phyloP scores from a whole-genome alignment of 2,329 filamentous ascomycete genomes.

The Talaromyces sp. region DNA sequence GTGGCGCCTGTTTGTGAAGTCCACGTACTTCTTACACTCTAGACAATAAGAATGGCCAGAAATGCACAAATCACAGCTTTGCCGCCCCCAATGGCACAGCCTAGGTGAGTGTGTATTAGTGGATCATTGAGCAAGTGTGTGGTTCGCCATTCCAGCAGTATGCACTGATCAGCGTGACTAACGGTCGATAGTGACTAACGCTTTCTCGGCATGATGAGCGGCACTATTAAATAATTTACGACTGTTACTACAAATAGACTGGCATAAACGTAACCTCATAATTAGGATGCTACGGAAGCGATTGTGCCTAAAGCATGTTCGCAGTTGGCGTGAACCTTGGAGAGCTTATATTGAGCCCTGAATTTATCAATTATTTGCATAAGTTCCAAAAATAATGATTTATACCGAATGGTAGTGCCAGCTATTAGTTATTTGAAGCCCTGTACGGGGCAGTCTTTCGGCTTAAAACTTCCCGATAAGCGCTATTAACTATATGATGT shows the following conservation, averaged over 20 bases:
- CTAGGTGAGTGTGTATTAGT: not conserved
- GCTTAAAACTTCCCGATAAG: not conserved
- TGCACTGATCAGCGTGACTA: not conserved
- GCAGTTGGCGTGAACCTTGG: not conserved
- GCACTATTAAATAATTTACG: not conserved
- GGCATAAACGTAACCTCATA: not conserved
- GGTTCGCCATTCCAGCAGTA: not conserved
- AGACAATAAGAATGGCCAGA: not conserved
- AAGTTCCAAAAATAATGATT: not conserved
- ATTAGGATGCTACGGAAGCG: not conserved
- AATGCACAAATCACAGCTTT: not conserved
- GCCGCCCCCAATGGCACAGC: not conserved
- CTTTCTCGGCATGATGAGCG: not conserved
- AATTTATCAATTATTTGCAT: not conserved
- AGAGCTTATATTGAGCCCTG: not conserved
- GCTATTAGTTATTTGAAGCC: not conserved
- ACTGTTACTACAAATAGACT: not conserved
- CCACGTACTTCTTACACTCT: not conserved
- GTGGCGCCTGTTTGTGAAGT: not conserved
- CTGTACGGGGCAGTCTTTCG: not conserved
- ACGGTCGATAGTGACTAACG: not conserved
- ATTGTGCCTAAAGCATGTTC: not conserved
- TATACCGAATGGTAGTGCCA: not conserved
- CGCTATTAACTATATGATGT: not conserved
- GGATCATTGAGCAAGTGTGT: not conserved